phyloP scores from a whole-genome alignment of 164 flowering plant genomes.

The Vitis riparia region DNA sequence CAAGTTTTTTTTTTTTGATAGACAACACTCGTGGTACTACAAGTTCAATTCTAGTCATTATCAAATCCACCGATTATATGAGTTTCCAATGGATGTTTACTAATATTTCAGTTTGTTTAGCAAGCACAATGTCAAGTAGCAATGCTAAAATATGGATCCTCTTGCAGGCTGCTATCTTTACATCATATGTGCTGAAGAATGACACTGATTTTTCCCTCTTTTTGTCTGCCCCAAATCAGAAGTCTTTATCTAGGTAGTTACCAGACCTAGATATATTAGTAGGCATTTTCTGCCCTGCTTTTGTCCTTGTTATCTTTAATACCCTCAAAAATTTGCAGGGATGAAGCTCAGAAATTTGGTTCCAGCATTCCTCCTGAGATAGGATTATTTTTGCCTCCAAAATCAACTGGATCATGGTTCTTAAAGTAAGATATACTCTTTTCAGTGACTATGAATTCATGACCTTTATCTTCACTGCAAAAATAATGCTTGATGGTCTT shows the following conservation, averaged over 20 bases:
- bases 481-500: neutral
- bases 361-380: constrained; percentile 51
- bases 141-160: neutral
- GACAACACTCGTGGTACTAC: too few species aligned
- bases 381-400: constrained; percentile 68
- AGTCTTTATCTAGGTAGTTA: constrained; percentile 61
- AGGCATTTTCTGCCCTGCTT: neutral
- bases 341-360: constrained; percentile 42
- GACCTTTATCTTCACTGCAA: neutral
- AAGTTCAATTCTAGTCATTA: neutral
- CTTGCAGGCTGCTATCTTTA: constrained; percentile 73
- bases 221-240: constrained; percentile 47
- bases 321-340: constrained; percentile 44
- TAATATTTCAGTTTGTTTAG: neutral
- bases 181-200: constrained; percentile 72
- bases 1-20: too few species aligned
- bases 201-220: constrained; percentile 56
- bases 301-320: constrained; percentile 5
- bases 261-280: neutral
- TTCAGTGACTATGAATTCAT: neutral
- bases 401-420: constrained; percentile 72
- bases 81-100: neutral
- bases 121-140: neutral
- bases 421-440: constrained; percentile 53
- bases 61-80: neutral